Conservation (phyloP, 345 rosid genomes). For the Gossypium bickii region DNA sequence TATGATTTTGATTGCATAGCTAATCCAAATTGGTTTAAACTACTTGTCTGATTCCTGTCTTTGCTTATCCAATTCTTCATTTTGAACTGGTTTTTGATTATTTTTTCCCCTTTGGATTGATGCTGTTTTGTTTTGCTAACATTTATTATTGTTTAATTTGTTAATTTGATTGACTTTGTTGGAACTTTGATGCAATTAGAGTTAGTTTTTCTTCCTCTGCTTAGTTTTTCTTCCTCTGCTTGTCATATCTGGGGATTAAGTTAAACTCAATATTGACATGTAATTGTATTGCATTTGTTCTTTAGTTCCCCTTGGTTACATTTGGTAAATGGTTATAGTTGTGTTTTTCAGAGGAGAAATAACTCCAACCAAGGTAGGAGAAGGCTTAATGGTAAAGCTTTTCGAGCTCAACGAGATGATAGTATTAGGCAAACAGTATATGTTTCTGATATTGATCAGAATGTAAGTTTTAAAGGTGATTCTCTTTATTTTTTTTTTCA, state of each 20-base stretch:
- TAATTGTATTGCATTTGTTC: background rate
- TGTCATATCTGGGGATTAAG: background rate
- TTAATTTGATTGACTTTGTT: slow-evolving; percentile 2
- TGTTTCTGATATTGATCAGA: slow-evolving; percentile 61
- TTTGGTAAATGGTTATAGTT: background rate
- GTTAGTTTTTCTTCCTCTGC: background rate
- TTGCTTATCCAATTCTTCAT: background rate
- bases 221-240: background rate
- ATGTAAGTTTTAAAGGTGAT: slow-evolving; percentile 31
- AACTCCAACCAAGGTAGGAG: slow-evolving; percentile 54
- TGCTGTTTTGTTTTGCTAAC: background rate
- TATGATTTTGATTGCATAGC: background rate
- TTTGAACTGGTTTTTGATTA: background rate
- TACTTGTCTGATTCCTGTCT: background rate
- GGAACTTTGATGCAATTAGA: background rate
- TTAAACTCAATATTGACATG: background rate
- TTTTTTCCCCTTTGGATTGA: background rate
- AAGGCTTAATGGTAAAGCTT: slow-evolving; percentile 55
- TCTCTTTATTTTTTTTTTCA: background rate
- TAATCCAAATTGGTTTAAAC: background rate
- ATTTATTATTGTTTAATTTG: background rate
- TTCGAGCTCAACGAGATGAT: slow-evolving; percentile 63
- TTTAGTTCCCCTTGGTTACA: background rate
- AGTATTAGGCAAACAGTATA: slow-evolving; percentile 55
- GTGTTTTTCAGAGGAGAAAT: slow-evolving; percentile 50